Conservation (phyloP, 2,329 filamentous ascomycete genomes). For the Monilinia laxa region DNA sequence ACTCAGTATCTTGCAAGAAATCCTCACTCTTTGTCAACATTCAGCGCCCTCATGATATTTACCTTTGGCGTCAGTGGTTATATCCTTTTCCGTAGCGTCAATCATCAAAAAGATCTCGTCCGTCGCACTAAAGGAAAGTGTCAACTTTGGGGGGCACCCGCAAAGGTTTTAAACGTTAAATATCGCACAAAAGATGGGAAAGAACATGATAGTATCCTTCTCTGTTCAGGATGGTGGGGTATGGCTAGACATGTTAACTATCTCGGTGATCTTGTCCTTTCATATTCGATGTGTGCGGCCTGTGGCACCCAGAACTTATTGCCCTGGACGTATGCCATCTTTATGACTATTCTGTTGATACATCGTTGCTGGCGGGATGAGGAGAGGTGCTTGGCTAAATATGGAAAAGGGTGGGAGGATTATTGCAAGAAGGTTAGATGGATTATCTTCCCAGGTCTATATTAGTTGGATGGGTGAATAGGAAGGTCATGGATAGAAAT, state of each 20-base stretch:
- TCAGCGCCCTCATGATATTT: constrained; percentile 37
- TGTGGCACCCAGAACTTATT: constrained; percentile 43
- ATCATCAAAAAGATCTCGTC: constrained; percentile 47
- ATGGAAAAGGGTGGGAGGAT: constrained; percentile 46
- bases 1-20: constrained; percentile 49
- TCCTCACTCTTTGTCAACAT: constrained; percentile 40
- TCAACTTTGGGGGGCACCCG: constrained; percentile 46
- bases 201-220: constrained; percentile 43
- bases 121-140: constrained; percentile 45
- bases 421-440: constrained; percentile 47
- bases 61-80: constrained; percentile 44
- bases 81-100: constrained; percentile 47
- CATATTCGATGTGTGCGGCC: constrained; percentile 46
- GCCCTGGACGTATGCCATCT: constrained; percentile 49
- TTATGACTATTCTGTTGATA: constrained; percentile 47
- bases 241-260: constrained; percentile 46
- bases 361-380: constrained; percentile 50
- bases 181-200: constrained; percentile 47
- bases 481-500: neutral
- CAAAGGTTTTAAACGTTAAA: constrained; percentile 43
- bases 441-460: constrained; percentile 48
- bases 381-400: constrained; percentile 47
- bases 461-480: constrained; percentile 18
- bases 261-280: constrained; percentile 44
- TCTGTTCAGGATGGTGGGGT: constrained; percentile 47